These are phyloP conservation scores for Nemania sp. DNA, from an alignment of 2,329 filamentous ascomycete species.

Conservation along the genomic window DNA sequence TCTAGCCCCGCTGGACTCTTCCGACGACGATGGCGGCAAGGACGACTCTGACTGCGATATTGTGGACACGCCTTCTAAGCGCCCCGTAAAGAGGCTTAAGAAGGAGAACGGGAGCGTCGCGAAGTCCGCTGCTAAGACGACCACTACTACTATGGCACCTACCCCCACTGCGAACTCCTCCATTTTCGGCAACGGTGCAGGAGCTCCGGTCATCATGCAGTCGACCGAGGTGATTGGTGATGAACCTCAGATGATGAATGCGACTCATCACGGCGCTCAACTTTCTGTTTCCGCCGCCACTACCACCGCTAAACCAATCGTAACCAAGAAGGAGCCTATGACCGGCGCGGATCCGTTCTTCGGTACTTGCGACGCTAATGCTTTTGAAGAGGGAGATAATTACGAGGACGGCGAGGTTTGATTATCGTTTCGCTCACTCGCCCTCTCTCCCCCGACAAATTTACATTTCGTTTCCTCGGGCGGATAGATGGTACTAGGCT, in stretches of 20 bases:
- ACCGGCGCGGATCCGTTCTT: not conserved
- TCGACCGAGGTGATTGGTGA: not conserved
- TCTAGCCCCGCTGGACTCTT: slow-evolving; percentile 40
- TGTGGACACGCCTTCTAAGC: slow-evolving; percentile 32
- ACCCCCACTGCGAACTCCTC: not conserved
- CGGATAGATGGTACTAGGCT: not conserved
- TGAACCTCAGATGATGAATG: not conserved
- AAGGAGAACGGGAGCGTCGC: not conserved
- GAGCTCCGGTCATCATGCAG: not conserved
- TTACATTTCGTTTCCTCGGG: no score
- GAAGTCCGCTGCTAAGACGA: not conserved
- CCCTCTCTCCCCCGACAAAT: not conserved
- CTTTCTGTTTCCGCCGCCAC: not conserved
- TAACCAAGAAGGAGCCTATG: not conserved
- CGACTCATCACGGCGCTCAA: not conserved
- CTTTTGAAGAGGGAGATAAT: not conserved
- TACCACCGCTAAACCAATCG: not conserved
- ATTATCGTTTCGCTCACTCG: slow-evolving; percentile 14
- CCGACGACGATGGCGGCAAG: slow-evolving; percentile 43
- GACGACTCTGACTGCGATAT: slow-evolving; percentile 20
- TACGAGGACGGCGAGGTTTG: slow-evolving; percentile 55
- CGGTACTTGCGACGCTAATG: not conserved
- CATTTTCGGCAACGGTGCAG: slow-evolving; percentile 35
- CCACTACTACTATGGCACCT: not conserved
- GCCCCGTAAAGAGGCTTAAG: slow-evolving; percentile 31